Base-by-base conservation (phyloP, 257 asterid species). In the Leptodermis oblonga region DNA sequence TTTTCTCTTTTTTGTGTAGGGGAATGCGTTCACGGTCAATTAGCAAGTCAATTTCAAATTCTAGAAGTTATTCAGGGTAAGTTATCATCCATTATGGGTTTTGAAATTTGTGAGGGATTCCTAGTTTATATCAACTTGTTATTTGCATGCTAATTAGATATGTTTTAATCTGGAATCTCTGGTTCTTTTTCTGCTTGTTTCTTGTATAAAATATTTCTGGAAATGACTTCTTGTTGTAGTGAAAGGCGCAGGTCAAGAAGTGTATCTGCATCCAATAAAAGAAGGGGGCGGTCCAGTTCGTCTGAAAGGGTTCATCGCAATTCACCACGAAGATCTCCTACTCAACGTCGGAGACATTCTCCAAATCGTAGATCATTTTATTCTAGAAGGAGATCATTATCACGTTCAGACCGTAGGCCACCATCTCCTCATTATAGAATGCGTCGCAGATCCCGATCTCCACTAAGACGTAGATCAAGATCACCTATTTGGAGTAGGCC, bases 161-260 rank as follows among this genome's bases (percentile, higher is more conserved):
- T 43, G 53, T 39, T 34, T 14, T 12, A 11, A 25, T 18, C 1
- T 4, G 18, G 37, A 43, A 31, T 6, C 9, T 30, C n/a, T 41
- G 20, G 17, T 33, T 26, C n/a, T 31, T 51, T 30, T 5, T 60
- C 59, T 42, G 18, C 18, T 52, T 23, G 10, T 12, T 6, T 8
- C 17, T 59, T 66, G 68, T 7, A 4, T 39, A 15, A 48, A 12
- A 26, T 22, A 18, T 26, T 45, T 28, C 31, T 62, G 2, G 41
- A 33, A 73, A 52, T 23, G 22, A 4, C 54, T 18, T 51, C 7
- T 62, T 18, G 56, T 63, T 20, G 23, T 45, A 83, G 90, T 80
- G 88, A 72, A 80, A 82, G 87, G 71, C 74, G 62, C 69, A 87
- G 88, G 74, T 83, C 93, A 69, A 83, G 86, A 81, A 87, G 91